Evolutionary conservation across 2,329 filamentous ascomycete genomes (phyloP).

Genomic region (Clarireedia hainanense): DNA sequence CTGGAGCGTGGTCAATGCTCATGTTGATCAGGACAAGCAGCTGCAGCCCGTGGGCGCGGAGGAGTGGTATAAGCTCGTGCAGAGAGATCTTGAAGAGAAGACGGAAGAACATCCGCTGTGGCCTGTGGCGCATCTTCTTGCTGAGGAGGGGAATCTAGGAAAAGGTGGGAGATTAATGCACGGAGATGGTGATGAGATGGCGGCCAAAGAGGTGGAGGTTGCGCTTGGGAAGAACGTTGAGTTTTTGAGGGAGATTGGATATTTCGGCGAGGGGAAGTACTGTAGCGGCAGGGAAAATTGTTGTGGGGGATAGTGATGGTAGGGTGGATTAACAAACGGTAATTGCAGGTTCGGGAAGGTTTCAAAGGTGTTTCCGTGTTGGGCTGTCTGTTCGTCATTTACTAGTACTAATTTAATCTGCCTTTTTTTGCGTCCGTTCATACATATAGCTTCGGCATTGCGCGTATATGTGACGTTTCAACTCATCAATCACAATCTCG

Average conservation of each 20-base stretch:
- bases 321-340: background rate
- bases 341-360: background rate
- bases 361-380: background rate
- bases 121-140: constrained; percentile 2
- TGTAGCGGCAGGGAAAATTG: background rate
- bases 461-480: too few species aligned
- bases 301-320: background rate
- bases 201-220: background rate
- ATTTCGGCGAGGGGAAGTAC: background rate
- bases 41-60: background rate
- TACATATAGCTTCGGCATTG: too few species aligned
- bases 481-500: too few species aligned
- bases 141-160: background rate
- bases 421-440: too few species aligned
- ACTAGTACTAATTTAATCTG: too few species aligned
- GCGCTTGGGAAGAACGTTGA: constrained; percentile 3
- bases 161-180: background rate
- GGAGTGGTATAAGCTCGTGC: background rate
- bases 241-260: constrained; percentile 1
- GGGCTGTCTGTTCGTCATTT: background rate
- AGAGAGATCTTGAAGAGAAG: background rate
- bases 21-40: background rate
- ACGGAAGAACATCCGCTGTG: background rate
- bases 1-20: background rate
- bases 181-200: background rate